These are phyloP conservation scores for Heritiera fomes DNA, from an alignment of 345 rosid genomes.

Conservation along the genomic window DNA sequence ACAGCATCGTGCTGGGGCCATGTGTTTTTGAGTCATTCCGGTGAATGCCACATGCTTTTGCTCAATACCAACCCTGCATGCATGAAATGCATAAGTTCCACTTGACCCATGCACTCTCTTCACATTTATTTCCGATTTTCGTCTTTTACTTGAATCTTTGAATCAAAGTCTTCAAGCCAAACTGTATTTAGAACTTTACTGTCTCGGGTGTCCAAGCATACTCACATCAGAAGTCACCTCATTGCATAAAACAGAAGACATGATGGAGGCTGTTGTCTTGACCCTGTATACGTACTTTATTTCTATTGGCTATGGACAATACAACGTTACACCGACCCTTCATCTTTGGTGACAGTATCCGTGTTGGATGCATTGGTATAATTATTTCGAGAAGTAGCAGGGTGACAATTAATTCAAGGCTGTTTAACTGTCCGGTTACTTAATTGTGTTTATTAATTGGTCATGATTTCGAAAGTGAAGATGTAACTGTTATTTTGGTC, in stretches of 20 bases:
- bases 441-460: neutral
- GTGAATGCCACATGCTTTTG: conserved; percentile 22
- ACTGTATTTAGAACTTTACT: conserved; percentile 7
- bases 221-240: conserved; percentile 17
- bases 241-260: conserved; percentile 5
- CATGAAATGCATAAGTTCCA: conserved; percentile 10
- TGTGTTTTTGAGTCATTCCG: neutral
- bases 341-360: neutral
- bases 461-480: neutral
- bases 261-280: neutral
- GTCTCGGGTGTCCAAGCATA: conserved; percentile 7
- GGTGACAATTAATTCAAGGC: neutral
- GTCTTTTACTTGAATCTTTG: conserved; percentile 7
- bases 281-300: neutral
- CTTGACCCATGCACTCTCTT: neutral
- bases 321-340: neutral
- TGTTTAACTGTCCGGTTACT: neutral
- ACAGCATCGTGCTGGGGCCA: conserved; percentile 21
- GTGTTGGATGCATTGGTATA: neutral
- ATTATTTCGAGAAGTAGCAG: neutral
- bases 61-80: conserved; percentile 21
- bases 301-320: neutral
- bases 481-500: neutral
- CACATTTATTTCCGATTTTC: conserved; percentile 15
- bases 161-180: neutral